Conservation (phyloP, 257 asterid species). For the Buddleja alternifolia region DNA sequence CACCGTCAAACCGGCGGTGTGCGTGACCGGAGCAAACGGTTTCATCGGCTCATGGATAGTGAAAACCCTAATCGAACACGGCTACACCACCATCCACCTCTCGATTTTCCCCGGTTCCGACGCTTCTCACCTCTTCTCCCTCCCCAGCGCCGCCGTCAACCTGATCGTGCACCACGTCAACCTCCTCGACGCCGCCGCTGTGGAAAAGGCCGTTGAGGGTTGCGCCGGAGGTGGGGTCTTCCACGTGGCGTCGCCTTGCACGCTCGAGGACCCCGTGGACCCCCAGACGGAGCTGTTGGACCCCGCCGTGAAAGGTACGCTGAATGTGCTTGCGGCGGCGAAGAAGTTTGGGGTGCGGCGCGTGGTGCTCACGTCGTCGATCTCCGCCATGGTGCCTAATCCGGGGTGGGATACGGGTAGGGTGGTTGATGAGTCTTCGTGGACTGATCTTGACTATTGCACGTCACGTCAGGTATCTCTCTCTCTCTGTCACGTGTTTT, state of each 20-base stretch:
- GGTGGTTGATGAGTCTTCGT: slow-evolving; percentile 76
- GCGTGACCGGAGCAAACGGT: slow-evolving; percentile 96
- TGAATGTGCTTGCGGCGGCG: slow-evolving; percentile 83
- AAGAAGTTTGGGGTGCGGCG: slow-evolving; percentile 67
- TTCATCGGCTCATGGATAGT: slow-evolving; percentile 90
- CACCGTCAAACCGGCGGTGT: slow-evolving; percentile 54
- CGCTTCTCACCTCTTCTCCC: slow-evolving; percentile 70
- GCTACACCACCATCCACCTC: slow-evolving; percentile 89
- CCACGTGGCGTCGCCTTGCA: slow-evolving; percentile 97
- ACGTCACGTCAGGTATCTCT: slow-evolving; percentile 61
- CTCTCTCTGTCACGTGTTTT: not conserved
- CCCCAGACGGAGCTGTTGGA: slow-evolving; percentile 80
- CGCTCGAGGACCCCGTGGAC: slow-evolving; percentile 80
- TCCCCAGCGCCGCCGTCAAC: slow-evolving; percentile 56
- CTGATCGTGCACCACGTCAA: slow-evolving; percentile 64
- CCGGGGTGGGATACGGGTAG: slow-evolving; percentile 61
- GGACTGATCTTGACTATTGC: slow-evolving; percentile 93
- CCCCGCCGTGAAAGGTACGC: slow-evolving; percentile 84
- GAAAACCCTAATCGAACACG: slow-evolving; percentile 59
- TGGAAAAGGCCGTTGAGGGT: slow-evolving; percentile 59
- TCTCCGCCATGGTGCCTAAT: slow-evolving; percentile 88
- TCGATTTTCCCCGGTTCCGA: slow-evolving; percentile 76
- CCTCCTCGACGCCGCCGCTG: slow-evolving; percentile 64
- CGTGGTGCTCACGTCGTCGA: slow-evolving; percentile 89
- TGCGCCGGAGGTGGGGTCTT: slow-evolving; percentile 82